Base-by-base conservation (phyloP, 2,329 filamentous ascomycete species). In the Diaporthe australafricana region DNA sequence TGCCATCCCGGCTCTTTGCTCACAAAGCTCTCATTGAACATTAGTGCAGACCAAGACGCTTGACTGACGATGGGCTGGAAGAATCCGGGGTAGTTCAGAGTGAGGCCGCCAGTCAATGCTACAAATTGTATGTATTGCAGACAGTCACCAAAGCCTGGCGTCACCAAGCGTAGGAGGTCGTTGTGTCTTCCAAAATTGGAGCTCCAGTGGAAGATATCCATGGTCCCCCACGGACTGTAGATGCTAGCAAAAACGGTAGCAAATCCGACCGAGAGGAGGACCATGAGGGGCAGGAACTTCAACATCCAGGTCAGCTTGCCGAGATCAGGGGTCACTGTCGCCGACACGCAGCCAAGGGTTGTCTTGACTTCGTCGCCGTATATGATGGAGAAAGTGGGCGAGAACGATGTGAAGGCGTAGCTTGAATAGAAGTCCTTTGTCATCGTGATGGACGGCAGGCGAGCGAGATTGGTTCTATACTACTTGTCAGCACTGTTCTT, bases 61-160 rank as follows among this genome's bases (percentile, higher is more conserved):
- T 96, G 94, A 81, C 95, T 97, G 71, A 96, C 90, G 9, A 94
- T 93, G 5, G 96, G 96, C 79, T 98, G 96, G 80, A 95, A 99
- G 80, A 93, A 99, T 14, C 96, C 96, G 0, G 96, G 96, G 78
- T 98, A 99, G 76, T 92, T 91, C 74, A 99, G 86, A 9, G 92
- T 94, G 71, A 99, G 86, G 47, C 92, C 92, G n/a, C 96, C 96
- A 0, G 95, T 96, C 72, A 99, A 84, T 27, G 94, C 92, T 69
- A 96, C 87, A 77, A 98, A 99, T 79, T 99, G 96, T 22, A 99
- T 93, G 80, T 99, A 98, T 82, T 98, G 95, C 70, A 99, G 87
- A 78, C 96, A 99, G 80, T 99, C 96, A 8, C 94, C 95, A 80
- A 99, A 98, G 0, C 96, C 96, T 6, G 96, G 96, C 0, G 96